Percentiles rank a stretch among this genome's conserved stretches.
Conservation (phyloP, 2,329 filamentous ascomycete genomes). For the Nemania sp. region DNA sequence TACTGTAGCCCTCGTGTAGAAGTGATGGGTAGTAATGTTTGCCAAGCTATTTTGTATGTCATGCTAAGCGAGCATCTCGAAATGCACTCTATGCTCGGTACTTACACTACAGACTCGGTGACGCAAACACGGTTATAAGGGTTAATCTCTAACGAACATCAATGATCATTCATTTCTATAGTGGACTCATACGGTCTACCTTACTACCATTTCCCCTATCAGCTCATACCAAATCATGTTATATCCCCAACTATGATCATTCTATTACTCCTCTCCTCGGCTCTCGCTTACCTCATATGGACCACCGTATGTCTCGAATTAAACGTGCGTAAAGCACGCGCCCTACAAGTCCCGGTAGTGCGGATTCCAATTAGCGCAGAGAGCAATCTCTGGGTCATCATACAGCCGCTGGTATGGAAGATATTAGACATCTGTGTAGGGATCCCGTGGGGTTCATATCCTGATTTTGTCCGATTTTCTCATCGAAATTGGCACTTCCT, state of each 20-base stretch:
- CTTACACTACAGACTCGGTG: too few relatives aligned
- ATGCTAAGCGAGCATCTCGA: too few relatives aligned
- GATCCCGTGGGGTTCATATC: constrained; percentile 30
- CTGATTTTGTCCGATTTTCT: constrained; percentile 31
- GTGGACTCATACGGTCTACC: too few relatives aligned
- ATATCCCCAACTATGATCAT: constrained; percentile 6
- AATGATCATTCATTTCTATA: too few relatives aligned
- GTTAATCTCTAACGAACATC: too few relatives aligned
- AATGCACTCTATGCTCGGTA: too few relatives aligned
- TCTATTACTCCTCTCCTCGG: constrained; percentile 7
- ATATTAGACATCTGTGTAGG: constrained; percentile 27
- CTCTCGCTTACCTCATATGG: constrained; percentile 29
- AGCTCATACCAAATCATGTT: not conserved
- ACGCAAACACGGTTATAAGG: too few relatives aligned
- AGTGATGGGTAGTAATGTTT: too few relatives aligned
- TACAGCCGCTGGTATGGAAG: constrained; percentile 31
- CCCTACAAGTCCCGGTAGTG: constrained; percentile 28
- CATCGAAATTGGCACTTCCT: constrained; percentile 33
- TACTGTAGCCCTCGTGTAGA: too few relatives aligned
- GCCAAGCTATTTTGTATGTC: too few relatives aligned
- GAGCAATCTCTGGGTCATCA: constrained; percentile 31
- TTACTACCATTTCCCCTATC: too few relatives aligned
- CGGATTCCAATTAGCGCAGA: constrained; percentile 31
- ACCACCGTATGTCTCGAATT: constrained; percentile 28
- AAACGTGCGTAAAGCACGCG: constrained; percentile 31